These are phyloP conservation scores for Sideroxylon spinosum DNA, from an alignment of 179 eudicot species.

Conservation along the genomic window DNA sequence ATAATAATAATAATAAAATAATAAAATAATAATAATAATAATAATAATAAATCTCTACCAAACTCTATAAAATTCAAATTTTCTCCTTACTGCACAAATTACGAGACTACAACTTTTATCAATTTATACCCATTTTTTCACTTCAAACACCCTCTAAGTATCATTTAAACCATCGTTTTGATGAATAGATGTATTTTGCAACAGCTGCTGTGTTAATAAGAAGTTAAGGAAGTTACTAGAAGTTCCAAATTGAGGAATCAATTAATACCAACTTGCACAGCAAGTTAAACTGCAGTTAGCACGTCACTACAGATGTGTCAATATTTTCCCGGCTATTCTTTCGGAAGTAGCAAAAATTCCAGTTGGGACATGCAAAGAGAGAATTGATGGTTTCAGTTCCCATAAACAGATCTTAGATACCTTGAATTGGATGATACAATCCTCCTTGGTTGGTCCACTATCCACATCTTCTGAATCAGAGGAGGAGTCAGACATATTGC, in stretches of 20 bases:
- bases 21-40: no score
- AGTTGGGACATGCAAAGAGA: neutral
- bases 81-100: no score
- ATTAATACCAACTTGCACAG: constrained; percentile 2
- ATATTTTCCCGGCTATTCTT: neutral
- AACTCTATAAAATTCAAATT: no score
- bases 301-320: neutral
- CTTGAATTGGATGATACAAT: constrained; percentile 77
- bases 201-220: neutral
- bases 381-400: neutral
- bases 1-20: no score
- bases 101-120: no score
- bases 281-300: neutral
- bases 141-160: neutral
- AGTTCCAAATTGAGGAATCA: constrained; percentile 12
- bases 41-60: no score
- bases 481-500: constrained; percentile 74
- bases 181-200: neutral
- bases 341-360: constrained; percentile 1
- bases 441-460: constrained; percentile 82
- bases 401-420: constrained; percentile 27
- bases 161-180: neutral
- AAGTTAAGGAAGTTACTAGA: neutral
- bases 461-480: constrained; percentile 94
- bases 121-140: no score